Conservation (phyloP, 2,329 filamentous ascomycete species). For the Stachybotrys chlorohalonatus region DNA sequence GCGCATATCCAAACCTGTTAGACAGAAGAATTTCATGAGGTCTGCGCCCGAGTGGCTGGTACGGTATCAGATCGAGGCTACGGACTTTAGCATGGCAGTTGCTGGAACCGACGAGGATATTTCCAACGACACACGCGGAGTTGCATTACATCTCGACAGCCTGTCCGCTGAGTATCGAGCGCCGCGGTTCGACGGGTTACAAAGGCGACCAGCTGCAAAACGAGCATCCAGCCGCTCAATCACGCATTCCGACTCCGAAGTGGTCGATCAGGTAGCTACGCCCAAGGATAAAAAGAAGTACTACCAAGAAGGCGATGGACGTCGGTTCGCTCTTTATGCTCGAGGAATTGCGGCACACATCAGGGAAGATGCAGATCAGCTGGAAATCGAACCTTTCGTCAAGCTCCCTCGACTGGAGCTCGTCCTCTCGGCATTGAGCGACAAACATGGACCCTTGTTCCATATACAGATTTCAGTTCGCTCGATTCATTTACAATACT, state of each 20-base stretch:
- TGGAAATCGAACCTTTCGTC: slow-evolving; percentile 79
- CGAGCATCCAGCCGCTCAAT: slow-evolving; percentile 66
- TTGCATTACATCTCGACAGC: slow-evolving; percentile 78
- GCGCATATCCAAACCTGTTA: slow-evolving; percentile 34
- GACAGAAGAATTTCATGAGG: slow-evolving; percentile 62
- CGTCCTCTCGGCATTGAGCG: slow-evolving; percentile 74
- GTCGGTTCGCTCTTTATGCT: slow-evolving; percentile 71
- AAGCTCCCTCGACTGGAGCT: slow-evolving; percentile 81
- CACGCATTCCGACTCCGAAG: slow-evolving; percentile 60
- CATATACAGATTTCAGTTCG: slow-evolving; percentile 77
- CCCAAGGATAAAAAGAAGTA: slow-evolving; percentile 38
- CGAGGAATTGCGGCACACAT: slow-evolving; percentile 84
- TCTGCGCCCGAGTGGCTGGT: slow-evolving; percentile 76
- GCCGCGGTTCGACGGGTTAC: slow-evolving; percentile 59
- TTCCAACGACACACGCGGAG: slow-evolving; percentile 70
- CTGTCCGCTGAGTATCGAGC: slow-evolving; percentile 86
- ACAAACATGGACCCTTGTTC: slow-evolving; percentile 78
- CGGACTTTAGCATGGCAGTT: slow-evolving; percentile 82
- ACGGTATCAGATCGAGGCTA: slow-evolving; percentile 75
- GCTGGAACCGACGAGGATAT: slow-evolving; percentile 81
- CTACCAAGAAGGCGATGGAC: slow-evolving; percentile 61
- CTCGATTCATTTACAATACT: slow-evolving; percentile 78
- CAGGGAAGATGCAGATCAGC: slow-evolving; percentile 75
- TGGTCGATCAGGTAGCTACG: slow-evolving; percentile 22
- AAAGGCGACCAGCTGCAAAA: slow-evolving; percentile 52